A percentile compares a stretch with the other conserved stretches of the same genome.
phyloP scores from a whole-genome alignment of 1,284 basidiomycete genomes.

The Peniophora sp. region DNA sequence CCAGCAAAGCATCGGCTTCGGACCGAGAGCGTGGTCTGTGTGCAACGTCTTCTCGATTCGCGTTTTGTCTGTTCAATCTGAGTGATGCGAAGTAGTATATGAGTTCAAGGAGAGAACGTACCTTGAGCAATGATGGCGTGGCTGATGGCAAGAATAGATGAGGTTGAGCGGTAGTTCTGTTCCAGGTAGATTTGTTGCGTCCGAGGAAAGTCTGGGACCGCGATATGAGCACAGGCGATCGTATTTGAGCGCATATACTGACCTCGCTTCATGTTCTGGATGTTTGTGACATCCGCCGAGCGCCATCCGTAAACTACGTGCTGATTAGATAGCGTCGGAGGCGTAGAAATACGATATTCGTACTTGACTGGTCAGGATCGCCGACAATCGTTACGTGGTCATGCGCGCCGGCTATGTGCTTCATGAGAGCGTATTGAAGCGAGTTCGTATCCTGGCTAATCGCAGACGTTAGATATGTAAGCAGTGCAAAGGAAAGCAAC shows the following conservation, averaged over 20 bases:
- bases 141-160: conserved; percentile 68
- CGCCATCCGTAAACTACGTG: conserved; percentile 79
- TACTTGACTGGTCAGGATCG: conserved; percentile 89
- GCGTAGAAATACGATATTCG: conserved; percentile 11
- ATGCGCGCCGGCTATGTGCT: conserved; percentile 49
- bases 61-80: conserved; percentile 41
- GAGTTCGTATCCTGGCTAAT: conserved; percentile 82
- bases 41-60: conserved; percentile 74
- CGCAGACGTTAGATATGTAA: conserved; percentile 2
- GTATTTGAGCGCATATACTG: conserved; percentile 1
- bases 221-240: neutral
- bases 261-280: conserved; percentile 74
- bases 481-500: conserved; percentile 18
- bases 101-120: conserved; percentile 16
- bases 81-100: neutral
- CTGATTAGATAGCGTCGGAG: neutral
- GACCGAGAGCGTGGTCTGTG: conserved; percentile 64
- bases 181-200: conserved; percentile 73
- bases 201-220: conserved; percentile 51
- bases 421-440: conserved; percentile 83
- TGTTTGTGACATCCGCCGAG: conserved; percentile 74
- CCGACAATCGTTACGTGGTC: conserved; percentile 79
- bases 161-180: conserved; percentile 85
- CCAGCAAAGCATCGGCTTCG: conserved; percentile 43
- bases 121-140: conserved; percentile 81